Evolutionary conservation across 2,329 filamentous ascomycete genomes (phyloP).

Genomic region (Alternaria sp.): DNA sequence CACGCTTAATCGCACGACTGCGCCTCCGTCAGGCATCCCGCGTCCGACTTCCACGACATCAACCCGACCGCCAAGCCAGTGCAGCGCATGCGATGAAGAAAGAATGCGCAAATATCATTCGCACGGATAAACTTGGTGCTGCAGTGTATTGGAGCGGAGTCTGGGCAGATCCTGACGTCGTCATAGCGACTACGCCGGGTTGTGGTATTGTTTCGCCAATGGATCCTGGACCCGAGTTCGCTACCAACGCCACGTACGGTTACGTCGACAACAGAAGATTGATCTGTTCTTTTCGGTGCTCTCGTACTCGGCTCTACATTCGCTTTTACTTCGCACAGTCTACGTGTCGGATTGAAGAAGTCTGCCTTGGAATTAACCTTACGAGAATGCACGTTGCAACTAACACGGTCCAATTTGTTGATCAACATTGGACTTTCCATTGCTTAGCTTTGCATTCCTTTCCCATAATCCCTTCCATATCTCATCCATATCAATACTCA

Average conservation of each 20-base stretch:
- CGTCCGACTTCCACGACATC: background rate
- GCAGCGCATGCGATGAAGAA: background rate
- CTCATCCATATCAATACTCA: slow-evolving; percentile 2
- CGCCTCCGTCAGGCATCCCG: background rate
- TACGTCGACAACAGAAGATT: background rate
- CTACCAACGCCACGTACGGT: background rate
- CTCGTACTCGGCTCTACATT: background rate
- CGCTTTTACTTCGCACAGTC: background rate
- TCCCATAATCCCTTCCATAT: background rate
- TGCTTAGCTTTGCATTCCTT: background rate
- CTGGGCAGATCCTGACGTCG: background rate
- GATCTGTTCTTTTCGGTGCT: background rate
- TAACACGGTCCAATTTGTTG: background rate
- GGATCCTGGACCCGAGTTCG: background rate
- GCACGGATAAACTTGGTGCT: background rate
- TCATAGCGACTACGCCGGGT: background rate
- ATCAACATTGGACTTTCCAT: background rate
- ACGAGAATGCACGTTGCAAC: background rate
- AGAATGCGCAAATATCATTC: background rate
- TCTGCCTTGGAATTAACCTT: background rate
- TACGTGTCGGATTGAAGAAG: background rate
- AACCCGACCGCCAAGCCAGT: background rate
- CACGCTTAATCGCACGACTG: background rate
- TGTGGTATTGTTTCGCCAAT: background rate
- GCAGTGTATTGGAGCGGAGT: too few relatives aligned